These are phyloP conservation scores for Glycine latifolia DNA, from an alignment of 306 rosid genomes.

Conservation along the genomic window DNA sequence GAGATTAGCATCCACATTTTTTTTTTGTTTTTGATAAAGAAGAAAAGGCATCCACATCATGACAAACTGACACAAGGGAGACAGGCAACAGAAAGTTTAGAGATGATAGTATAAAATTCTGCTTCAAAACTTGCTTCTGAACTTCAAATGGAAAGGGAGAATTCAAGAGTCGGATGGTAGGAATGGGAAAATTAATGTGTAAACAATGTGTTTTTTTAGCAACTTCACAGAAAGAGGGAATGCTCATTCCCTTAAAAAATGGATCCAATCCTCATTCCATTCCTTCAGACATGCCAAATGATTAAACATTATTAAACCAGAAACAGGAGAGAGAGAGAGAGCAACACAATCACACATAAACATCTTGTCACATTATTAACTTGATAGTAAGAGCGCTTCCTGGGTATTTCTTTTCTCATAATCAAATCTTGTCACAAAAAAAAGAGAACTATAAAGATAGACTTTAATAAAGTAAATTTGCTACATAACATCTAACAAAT, in stretches of 20 bases:
- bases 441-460: background rate
- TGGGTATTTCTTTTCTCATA: conserved; percentile 22
- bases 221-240: background rate
- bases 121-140: background rate
- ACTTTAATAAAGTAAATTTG: conserved; percentile 35
- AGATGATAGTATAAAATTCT: background rate
- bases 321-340: background rate
- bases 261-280: background rate
- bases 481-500: conserved; percentile 28
- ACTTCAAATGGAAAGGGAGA: conserved; percentile 7
- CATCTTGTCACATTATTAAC: background rate
- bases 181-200: conserved; percentile 9
- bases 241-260: conserved; percentile 14
- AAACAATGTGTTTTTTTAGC: background rate
- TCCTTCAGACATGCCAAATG: conserved; percentile 9
- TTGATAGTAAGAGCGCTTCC: background rate
- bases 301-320: background rate
- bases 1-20: conserved; percentile 18
- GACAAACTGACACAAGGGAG: background rate
- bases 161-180: background rate
- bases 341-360: background rate
- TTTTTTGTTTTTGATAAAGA: background rate
- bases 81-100: conserved; percentile 2
- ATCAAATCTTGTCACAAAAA: conserved; percentile 35
- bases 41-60: background rate